Conservation (phyloP, 768 basidiomycete species). For the Hericium rajendrae region DNA sequence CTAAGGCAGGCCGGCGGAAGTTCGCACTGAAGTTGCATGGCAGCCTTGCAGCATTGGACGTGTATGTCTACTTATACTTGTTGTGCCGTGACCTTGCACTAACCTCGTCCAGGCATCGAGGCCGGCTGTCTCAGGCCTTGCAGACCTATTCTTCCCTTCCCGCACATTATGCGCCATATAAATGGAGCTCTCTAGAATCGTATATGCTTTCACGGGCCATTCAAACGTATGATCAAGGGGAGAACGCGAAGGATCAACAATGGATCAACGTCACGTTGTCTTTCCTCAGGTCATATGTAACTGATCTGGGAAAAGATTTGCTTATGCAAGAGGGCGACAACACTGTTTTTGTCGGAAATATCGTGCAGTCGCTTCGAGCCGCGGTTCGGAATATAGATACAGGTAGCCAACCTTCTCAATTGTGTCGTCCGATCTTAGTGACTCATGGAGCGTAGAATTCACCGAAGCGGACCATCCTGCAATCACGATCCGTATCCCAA, state of each 20-base stretch:
- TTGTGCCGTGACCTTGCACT: too few relatives aligned
- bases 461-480: conserved; percentile 61
- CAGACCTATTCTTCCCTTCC: conserved; percentile 72
- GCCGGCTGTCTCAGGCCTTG: conserved; percentile 50
- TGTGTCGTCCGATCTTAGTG: too few relatives aligned
- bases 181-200: conserved; percentile 73
- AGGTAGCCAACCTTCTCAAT: conserved; percentile 26
- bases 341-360: conserved; percentile 37
- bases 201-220: conserved; percentile 71
- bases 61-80: conserved; percentile 43
- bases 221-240: conserved; percentile 49
- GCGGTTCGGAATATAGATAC: conserved; percentile 44
- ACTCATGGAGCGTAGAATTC: conserved; percentile 37
- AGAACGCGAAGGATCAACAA: conserved; percentile 55
- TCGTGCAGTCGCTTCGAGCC: conserved; percentile 40
- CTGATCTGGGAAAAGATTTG: conserved; percentile 41
- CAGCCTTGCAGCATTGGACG: conserved; percentile 77
- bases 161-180: conserved; percentile 74
- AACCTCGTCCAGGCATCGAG: conserved; percentile 47
- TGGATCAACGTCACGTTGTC: conserved; percentile 75
- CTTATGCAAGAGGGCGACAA: conserved; percentile 45
- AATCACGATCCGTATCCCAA: conserved; percentile 40
- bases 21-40: conserved; percentile 83
- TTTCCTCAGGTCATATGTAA: conserved; percentile 63
- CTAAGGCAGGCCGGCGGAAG: conserved; percentile 72